These are phyloP conservation scores for Tribonema minus DNA, from an alignment of 108 stramenopile genomes.

Conservation along the genomic window DNA sequence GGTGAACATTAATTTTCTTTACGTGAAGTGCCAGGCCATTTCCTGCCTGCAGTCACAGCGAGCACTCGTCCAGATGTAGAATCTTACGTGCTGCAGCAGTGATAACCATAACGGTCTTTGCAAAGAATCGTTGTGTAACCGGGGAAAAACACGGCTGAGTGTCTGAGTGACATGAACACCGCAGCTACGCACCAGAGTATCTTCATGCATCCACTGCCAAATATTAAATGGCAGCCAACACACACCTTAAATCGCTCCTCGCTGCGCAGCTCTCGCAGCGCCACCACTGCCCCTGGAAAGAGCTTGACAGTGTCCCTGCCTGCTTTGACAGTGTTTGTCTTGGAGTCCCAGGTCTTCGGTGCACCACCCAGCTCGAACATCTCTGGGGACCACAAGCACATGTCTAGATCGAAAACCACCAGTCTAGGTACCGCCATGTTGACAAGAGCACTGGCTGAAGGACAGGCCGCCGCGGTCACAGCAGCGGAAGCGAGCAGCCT, in stretches of 20 bases:
- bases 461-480: neutral
- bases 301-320: slow-evolving; percentile 18
- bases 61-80: too few relatives aligned
- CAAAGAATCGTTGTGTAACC: too few relatives aligned
- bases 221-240: too few relatives aligned
- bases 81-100: too few relatives aligned
- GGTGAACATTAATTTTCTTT: too few relatives aligned
- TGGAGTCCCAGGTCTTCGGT: slow-evolving; percentile 12
- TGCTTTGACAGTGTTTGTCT: slow-evolving; percentile 10
- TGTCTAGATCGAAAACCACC: slow-evolving; percentile 41
- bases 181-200: too few relatives aligned
- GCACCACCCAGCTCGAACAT: slow-evolving; percentile 12
- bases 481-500: neutral
- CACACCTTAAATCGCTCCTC: slow-evolving; percentile 20
- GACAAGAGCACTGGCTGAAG: neutral
- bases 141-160: too few relatives aligned
- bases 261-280: slow-evolving; percentile 26
- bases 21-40: too few relatives aligned
- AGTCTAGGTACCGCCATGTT: slow-evolving; percentile 19
- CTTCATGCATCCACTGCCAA: too few relatives aligned
- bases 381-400: slow-evolving; percentile 42
- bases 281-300: slow-evolving; percentile 22
- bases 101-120: too few relatives aligned
- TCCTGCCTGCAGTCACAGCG: too few relatives aligned
- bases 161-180: too few relatives aligned